Conservation (phyloP, 768 basidiomycete species). For the Naematelia aurantialba region DNA sequence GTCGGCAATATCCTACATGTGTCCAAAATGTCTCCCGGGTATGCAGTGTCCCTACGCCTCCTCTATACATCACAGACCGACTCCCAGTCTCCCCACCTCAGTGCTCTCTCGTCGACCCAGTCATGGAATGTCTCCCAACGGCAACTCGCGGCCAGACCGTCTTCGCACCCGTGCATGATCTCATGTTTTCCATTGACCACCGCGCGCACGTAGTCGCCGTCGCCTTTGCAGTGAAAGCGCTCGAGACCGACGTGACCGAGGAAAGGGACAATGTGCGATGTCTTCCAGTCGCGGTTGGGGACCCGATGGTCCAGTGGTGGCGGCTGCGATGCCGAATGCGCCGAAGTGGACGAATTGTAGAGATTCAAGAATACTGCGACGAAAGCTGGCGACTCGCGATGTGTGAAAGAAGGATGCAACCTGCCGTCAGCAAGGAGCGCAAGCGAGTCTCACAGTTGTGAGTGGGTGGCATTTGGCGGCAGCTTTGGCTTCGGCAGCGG, state of each 20-base stretch:
- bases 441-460: conserved; percentile 44
- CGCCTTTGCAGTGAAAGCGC: conserved; percentile 37
- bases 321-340: conserved; percentile 26
- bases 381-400: conserved; percentile 53
- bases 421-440: conserved; percentile 11
- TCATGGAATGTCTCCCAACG: conserved; percentile 40
- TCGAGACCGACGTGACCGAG: conserved; percentile 53
- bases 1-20: no score
- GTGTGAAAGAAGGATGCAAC: conserved; percentile 52
- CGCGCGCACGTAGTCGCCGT: conserved; percentile 45
- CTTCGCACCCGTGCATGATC: conserved; percentile 48
- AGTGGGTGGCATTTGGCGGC: conserved; percentile 52
- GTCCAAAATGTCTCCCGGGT: no score
- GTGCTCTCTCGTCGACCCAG: conserved; percentile 38
- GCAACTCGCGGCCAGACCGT: conserved; percentile 47
- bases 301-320: conserved; percentile 43
- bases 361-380: conserved; percentile 52
- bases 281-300: conserved; percentile 48
- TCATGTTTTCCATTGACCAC: conserved; percentile 52
- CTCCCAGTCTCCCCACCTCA: conserved; percentile 41
- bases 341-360: conserved; percentile 47
- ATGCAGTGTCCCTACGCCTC: not conserved
- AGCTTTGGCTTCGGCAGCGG: conserved; percentile 47
- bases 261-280: conserved; percentile 52
- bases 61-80: conserved; percentile 30